These are phyloP conservation scores for Diaporthe vaccinii DNA, from an alignment of 2,329 filamentous ascomycete species.

Conservation along the genomic window DNA sequence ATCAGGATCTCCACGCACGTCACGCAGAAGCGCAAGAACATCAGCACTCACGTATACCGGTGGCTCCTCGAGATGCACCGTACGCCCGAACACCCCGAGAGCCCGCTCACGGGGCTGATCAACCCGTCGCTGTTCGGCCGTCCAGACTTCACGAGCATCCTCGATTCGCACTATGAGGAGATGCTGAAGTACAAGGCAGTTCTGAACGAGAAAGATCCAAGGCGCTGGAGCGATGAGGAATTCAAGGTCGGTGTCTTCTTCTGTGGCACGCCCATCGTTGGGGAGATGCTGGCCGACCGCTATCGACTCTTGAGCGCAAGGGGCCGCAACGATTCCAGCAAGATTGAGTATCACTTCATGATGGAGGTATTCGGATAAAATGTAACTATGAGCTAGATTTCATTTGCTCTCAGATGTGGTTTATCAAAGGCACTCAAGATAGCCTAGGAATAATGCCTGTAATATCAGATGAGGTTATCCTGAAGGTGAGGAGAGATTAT, in stretches of 20 bases:
- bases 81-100: constrained; percentile 63
- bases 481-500: too few species aligned
- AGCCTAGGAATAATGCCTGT: neutral
- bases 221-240: constrained; percentile 47
- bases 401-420: neutral
- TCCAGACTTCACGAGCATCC: constrained; percentile 65
- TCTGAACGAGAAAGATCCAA: constrained; percentile 20
- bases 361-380: neutral
- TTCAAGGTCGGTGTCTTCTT: constrained; percentile 69
- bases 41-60: constrained; percentile 67
- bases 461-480: neutral
- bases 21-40: constrained; percentile 66
- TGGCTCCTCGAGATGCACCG: constrained; percentile 70
- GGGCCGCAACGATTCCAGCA: constrained; percentile 64
- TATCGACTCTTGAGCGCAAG: constrained; percentile 64
- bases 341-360: constrained; percentile 53
- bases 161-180: constrained; percentile 67
- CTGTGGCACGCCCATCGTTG: constrained; percentile 68
- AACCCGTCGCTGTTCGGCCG: constrained; percentile 68
- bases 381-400: neutral
- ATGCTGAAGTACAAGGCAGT: constrained; percentile 54
- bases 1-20: constrained; percentile 70
- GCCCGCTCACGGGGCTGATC: constrained; percentile 66
- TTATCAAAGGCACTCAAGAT: constrained; percentile 5
- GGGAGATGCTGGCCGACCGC: constrained; percentile 67